Percentiles rank a stretch among this genome's conserved stretches.
Evolutionary conservation across 1,284 basidiomycete species (phyloP).

Genomic region (Xerocomus minutiporus): DNA sequence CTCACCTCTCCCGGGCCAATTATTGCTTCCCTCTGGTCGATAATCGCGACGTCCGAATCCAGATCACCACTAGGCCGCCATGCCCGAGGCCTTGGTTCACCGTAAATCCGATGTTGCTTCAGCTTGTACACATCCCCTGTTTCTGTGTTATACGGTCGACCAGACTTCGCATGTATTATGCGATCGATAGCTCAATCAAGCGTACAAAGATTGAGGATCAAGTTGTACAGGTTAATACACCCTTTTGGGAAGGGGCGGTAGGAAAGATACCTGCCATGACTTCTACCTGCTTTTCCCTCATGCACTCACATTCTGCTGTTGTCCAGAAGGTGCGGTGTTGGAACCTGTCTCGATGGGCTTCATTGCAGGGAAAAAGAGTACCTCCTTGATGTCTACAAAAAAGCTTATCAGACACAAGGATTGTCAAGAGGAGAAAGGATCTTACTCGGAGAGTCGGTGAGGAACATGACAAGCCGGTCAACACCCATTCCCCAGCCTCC

Average conservation of each 20-base stretch:
- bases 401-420: constrained; percentile 16
- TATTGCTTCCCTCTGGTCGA: too few relatives aligned
- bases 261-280: not conserved
- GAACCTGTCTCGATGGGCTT: constrained; percentile 62
- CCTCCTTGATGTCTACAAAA: constrained; percentile 80
- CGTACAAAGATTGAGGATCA: not conserved
- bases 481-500: constrained; percentile 96
- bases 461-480: constrained; percentile 94
- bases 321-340: constrained; percentile 14
- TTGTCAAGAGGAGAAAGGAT: constrained; percentile 17
- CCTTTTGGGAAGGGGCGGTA: not conserved
- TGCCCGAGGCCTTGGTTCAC: too few relatives aligned
- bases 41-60: too few relatives aligned
- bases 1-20: too few relatives aligned
- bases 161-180: too few relatives aligned
- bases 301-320: constrained; percentile 5
- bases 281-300: not conserved
- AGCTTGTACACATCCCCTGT: too few relatives aligned
- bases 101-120: too few relatives aligned
- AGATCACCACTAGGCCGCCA: too few relatives aligned
- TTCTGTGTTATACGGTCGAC: too few relatives aligned
- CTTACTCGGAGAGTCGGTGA: constrained; percentile 86
- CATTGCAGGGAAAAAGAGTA: constrained; percentile 87
- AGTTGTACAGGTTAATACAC: not conserved
- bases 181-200: not conserved